Evolutionary conservation across 768 basidiomycete species (phyloP).

Genomic region (Sarcodon aspratus): DNA sequence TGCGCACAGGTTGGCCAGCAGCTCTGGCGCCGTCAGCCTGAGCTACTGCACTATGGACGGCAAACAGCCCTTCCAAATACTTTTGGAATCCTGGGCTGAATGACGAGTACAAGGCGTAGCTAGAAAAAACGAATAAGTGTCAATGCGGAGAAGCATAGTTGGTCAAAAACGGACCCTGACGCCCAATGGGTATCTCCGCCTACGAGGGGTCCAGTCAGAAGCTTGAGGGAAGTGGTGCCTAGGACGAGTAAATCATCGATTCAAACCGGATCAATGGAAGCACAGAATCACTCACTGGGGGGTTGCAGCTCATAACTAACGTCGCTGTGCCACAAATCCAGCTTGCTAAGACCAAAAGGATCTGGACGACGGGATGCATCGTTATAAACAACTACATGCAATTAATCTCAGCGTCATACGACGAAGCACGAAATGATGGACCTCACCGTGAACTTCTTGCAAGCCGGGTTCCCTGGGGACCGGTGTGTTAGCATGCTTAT

Average conservation of each 20-base stretch:
- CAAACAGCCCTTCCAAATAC: constrained; percentile 64
- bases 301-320: constrained; percentile 77
- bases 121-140: constrained; percentile 13
- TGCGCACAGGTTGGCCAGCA: constrained; percentile 58
- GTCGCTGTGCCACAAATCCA: constrained; percentile 78
- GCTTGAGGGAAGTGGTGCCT: constrained; percentile 56
- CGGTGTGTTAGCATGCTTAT: constrained; percentile 77
- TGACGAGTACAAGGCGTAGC: constrained; percentile 77
- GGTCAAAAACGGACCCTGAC: constrained; percentile 38
- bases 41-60: constrained; percentile 66
- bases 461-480: constrained; percentile 59
- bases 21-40: constrained; percentile 69
- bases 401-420: constrained; percentile 2
- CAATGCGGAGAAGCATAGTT: constrained; percentile 1
- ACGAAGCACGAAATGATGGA: neutral
- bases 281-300: constrained; percentile 29
- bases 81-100: constrained; percentile 64
- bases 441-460: constrained; percentile 63
- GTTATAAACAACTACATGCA: constrained; percentile 51
- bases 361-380: constrained; percentile 55
- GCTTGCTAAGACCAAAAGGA: constrained; percentile 51
- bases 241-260: neutral
- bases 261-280: neutral
- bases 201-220: constrained; percentile 56
- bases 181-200: constrained; percentile 80